A percentile compares a stretch with the other conserved stretches of the same genome.
Conservation (phyloP, 1,284 basidiomycete species). For the Erythrobasidium hasegawianum region DNA sequence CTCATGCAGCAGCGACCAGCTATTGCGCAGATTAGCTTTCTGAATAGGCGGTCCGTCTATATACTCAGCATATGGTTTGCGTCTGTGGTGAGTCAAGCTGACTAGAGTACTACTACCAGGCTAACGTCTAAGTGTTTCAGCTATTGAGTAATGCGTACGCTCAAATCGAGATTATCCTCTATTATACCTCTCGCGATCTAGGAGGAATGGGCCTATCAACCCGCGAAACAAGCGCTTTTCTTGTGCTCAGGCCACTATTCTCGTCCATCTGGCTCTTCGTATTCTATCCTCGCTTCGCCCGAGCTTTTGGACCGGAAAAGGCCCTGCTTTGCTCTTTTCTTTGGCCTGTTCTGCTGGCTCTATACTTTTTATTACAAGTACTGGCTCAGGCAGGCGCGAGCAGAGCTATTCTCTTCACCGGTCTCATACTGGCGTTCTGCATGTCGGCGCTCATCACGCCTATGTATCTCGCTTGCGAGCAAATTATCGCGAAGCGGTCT, state of each 20-base stretch:
- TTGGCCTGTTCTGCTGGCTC: not conserved
- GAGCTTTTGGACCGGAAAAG: not conserved
- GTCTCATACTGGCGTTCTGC: not conserved
- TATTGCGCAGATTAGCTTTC: not conserved
- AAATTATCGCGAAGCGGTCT: not conserved
- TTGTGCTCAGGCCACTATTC: not conserved
- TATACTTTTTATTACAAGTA: not conserved
- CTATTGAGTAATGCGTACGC: not conserved
- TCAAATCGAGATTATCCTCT: not conserved
- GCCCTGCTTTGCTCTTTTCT: not conserved
- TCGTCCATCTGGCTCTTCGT: not conserved
- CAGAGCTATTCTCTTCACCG: not conserved
- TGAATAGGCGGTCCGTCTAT: not conserved
- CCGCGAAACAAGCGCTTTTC: not conserved
- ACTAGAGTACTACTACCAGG: too few species aligned
- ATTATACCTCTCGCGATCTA: not conserved
- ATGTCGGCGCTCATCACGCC: not conserved
- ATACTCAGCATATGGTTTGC: not conserved
- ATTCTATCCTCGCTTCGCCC: not conserved
- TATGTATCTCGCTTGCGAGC: conserved; percentile 3
- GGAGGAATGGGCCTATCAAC: not conserved
- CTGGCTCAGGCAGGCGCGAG: not conserved
- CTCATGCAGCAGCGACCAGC: not conserved
- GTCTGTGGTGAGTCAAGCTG: not conserved
- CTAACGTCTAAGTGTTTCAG: too few species aligned